Evolutionary conservation across 495 filamentous ascomycete genomes (phyloP).

Genomic region (Penicillium soppii): DNA sequence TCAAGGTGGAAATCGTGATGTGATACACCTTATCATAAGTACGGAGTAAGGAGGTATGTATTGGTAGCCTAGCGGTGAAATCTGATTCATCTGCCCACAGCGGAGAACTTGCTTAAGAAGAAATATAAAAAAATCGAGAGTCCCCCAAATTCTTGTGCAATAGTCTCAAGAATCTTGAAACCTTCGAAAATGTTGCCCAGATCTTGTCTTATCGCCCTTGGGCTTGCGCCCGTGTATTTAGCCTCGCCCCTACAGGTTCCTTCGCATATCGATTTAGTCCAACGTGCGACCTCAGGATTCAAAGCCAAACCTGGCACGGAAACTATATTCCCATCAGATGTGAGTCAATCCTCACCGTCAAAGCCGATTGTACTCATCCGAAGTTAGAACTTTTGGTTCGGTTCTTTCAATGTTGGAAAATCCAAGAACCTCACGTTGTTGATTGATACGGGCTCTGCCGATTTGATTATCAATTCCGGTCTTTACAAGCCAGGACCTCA

Average conservation of each 20-base stretch:
- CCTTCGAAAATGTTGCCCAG: neutral
- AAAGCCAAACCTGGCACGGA: neutral
- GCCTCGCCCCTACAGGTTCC: neutral
- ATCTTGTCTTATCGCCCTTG: neutral
- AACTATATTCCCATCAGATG: neutral
- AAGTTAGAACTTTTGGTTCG: neutral
- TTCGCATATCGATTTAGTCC: neutral
- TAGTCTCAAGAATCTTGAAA: too few relatives aligned
- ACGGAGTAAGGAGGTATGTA: too few relatives aligned
- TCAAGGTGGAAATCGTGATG: too few relatives aligned
- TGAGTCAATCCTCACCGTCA: neutral
- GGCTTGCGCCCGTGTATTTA: neutral
- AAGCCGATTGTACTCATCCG: neutral
- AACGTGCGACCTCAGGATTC: neutral
- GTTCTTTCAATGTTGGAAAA: neutral
- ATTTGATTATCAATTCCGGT: conserved; percentile 16
- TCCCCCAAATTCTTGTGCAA: too few relatives aligned
- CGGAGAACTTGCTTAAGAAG: too few relatives aligned
- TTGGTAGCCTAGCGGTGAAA: too few relatives aligned
- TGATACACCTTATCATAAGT: too few relatives aligned
- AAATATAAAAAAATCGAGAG: too few relatives aligned
- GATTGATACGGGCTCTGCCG: conserved; percentile 11
- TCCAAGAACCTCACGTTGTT: neutral
- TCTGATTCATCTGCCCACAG: too few relatives aligned
- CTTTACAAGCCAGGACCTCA: conserved; percentile 2